Evolutionary conservation across 495 filamentous ascomycete genomes (phyloP), one percentile per base, ranked within the genome.

Genomic region (Neurospora cerealis): DNA sequence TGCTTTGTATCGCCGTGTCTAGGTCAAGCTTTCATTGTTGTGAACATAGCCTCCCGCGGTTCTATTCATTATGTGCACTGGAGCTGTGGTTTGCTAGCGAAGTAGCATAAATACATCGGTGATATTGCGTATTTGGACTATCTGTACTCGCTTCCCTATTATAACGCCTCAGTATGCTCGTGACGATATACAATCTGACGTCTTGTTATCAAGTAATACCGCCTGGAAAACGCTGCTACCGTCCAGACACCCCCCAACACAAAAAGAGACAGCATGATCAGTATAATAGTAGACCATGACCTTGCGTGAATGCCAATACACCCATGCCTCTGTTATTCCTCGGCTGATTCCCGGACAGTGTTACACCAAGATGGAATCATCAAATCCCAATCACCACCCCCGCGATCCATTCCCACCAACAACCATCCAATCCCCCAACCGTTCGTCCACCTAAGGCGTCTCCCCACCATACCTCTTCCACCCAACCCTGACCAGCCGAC

Each of bases 401-500:
- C 46, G 24, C 21, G 4, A 4, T 5, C 39, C 39, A 11, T 17
- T 17, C 39, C 39, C 13, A 41, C 1, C 0, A 15, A 60, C 5
- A 60, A 60, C 0, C 2, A 0, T 60, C 48, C 48, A 60, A 60
- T 60, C 21, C 21, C 24, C 48, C 21, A 60, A 71, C 37, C 10
- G 28, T 44, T 34, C 28, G 19, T 44, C 39, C 70, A 46, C 17
- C 37, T 34, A 60, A 13, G 40, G n/a, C 70, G 24, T 28, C 40
- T 66, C 54, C 28, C 54, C 54, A 17, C 96, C 82, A 83, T 95
- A 97, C 80, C 89, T 84, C 82, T 92, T 94, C 93, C 93, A 97
- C 5, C 93, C 93, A 73, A 92, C 90, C 77, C 91, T 86, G 5
- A 89, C 78, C 74, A 91, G 86, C 66, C 85, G 82, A 62, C 85